Evolutionary conservation across 1,284 basidiomycete genomes (phyloP).

Genomic region (Exsudoporus floridanus): DNA sequence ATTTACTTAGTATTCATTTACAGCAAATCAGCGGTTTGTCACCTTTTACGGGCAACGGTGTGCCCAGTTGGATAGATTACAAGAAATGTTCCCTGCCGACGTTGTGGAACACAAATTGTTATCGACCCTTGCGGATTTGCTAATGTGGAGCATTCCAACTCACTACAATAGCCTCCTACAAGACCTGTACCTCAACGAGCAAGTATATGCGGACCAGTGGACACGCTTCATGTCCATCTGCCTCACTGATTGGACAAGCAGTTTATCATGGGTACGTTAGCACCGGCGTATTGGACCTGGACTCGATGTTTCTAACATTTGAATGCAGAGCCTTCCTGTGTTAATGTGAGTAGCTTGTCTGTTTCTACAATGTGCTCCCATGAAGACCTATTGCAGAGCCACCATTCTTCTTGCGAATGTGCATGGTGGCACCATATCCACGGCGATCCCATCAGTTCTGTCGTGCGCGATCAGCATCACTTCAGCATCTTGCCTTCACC

Average conservation of each 20-base stretch:
- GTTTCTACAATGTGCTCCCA: neutral
- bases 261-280: conserved; percentile 30
- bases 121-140: conserved; percentile 6
- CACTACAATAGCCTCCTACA: conserved; percentile 25
- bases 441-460: conserved; percentile 25
- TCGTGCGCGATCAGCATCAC: conserved; percentile 27
- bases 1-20: neutral
- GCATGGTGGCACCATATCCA: conserved; percentile 22
- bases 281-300: no score
- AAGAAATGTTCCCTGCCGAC: conserved; percentile 27
- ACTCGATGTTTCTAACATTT: conserved; percentile 13
- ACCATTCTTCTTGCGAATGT: conserved; percentile 28
- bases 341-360: conserved; percentile 27
- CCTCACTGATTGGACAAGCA: conserved; percentile 32
- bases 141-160: conserved; percentile 34
- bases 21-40: conserved; percentile 33
- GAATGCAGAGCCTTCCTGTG: conserved; percentile 23
- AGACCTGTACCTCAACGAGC: conserved; percentile 34
- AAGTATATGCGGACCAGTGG: conserved; percentile 38
- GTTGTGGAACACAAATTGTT: conserved; percentile 27
- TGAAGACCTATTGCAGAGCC: conserved; percentile 13
- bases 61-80: conserved; percentile 34
- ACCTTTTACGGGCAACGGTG: conserved; percentile 29
- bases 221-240: conserved; percentile 26
- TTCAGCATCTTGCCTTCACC: conserved; percentile 31